Conservation (phyloP, 2,329 filamentous ascomycete genomes). For the Arthrobotrys sinensis region DNA sequence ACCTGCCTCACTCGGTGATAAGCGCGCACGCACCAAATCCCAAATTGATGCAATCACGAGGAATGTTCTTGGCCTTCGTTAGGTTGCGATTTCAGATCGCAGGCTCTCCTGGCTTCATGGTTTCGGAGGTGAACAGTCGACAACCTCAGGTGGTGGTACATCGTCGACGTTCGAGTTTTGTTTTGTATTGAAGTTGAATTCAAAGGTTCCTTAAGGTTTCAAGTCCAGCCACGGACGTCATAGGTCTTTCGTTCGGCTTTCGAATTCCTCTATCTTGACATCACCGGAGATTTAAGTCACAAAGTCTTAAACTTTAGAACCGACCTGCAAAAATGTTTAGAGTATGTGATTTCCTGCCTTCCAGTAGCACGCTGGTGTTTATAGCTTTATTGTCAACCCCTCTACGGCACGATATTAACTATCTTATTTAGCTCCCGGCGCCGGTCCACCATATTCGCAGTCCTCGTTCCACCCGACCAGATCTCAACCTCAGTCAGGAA, state of each 20-base stretch:
- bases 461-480: slow-evolving; percentile 17
- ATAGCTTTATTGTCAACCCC: no score
- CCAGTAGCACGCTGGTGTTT: not conserved
- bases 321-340: slow-evolving; percentile 14
- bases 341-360: slow-evolving; percentile 4
- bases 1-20: slow-evolving; percentile 19
- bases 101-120: slow-evolving; percentile 8
- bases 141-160: not conserved
- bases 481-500: slow-evolving; percentile 75
- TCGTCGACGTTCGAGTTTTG: not conserved
- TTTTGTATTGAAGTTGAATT: not conserved
- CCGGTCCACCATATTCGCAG: slow-evolving; percentile 36
- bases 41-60: slow-evolving; percentile 30
- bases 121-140: not conserved
- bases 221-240: slow-evolving; percentile 6
- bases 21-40: slow-evolving; percentile 22
- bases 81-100: not conserved
- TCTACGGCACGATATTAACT: not conserved
- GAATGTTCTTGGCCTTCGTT: not conserved
- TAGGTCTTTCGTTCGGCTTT: not conserved
- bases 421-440: slow-evolving; percentile 36
- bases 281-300: not conserved
- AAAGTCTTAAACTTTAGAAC: not conserved
- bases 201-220: not conserved
- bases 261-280: not conserved